A percentile compares a stretch with the other conserved stretches of the same genome.
Conservation (phyloP, 768 basidiomycete species). For the Psilocybe azurescens region DNA sequence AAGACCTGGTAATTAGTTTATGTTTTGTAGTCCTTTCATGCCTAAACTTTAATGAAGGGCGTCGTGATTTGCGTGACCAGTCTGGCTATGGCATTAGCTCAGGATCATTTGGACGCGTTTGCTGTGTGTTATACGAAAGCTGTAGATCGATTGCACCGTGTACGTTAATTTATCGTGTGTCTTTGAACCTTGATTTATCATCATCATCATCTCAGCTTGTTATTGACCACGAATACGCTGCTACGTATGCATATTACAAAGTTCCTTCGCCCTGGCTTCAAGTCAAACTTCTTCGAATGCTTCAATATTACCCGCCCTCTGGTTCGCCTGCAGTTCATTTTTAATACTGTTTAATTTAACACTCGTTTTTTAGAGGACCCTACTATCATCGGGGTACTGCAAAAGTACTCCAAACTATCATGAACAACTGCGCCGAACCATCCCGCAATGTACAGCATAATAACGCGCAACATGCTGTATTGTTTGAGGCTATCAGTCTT, state of each 20-base stretch:
- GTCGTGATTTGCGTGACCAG: conserved; percentile 95
- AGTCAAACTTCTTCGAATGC: conserved; percentile 88
- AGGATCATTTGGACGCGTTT: conserved; percentile 91
- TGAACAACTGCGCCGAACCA: conserved; percentile 90
- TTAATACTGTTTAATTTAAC: background rate
- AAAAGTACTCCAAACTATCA: conserved; percentile 87
- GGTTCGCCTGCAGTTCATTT: conserved; percentile 52
- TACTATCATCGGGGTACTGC: conserved; percentile 74
- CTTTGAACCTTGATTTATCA: conserved; percentile 4
- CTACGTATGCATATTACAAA: conserved; percentile 96
- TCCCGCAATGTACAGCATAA: conserved; percentile 97
- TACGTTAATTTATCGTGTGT: conserved; percentile 37
- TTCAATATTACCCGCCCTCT: conserved; percentile 96
- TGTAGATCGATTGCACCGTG: conserved; percentile 85
- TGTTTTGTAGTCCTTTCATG: background rate
- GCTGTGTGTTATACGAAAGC: conserved; percentile 95
- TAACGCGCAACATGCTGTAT: conserved; percentile 97
- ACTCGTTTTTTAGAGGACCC: conserved; percentile 54
- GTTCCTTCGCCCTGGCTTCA: conserved; percentile 98
- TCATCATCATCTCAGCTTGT: conserved; percentile 62
- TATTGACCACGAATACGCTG: conserved; percentile 86
- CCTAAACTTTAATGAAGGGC: conserved; percentile 55
- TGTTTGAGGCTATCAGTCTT: conserved; percentile 96
- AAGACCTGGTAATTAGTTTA: conserved; percentile 65
- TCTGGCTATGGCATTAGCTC: conserved; percentile 91